Base-by-base conservation (phyloP, 345 rosid species). In the Boechera retrofracta region DNA sequence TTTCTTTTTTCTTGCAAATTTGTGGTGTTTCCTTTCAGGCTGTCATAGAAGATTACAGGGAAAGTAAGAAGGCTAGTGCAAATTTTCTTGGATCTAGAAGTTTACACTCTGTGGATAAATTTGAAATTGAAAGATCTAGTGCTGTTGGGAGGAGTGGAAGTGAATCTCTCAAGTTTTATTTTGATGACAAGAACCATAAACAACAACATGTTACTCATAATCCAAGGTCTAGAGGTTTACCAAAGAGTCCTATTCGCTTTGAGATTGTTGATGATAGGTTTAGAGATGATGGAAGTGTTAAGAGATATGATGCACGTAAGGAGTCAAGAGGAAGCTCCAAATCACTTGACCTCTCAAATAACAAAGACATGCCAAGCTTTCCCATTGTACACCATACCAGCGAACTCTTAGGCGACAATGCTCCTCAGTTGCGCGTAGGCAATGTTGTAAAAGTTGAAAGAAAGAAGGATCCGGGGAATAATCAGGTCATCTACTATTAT, bases 211-310 rank as follows among this genome's bases (percentile, higher is more conserved):
- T 77, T 35, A 76, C 36, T 31, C 89, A 85, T 39, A 79, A 73
- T 78, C 67, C 88, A 63, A 82, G 88, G 74, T 67, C 75, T 54
- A 86, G 87, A 69, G 84, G 84, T 69, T 77, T 58, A 61, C 88
- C 68, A 69, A 89, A 62, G 76, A 84, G 71, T 78, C 85, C 94
- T 80, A 80, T 73, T 56, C 86, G 82, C n/a, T 86, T 89, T 69
- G 99, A 92, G 85, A 81, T 94, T 80, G 97, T 89, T 39, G 97
- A 93, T 77, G 91, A 89, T 65, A 83, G 98, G 77, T 75, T 83
- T 79, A 86, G 94, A 71, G 94, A 92, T 26, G 89, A 83, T 32
- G 70, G 67, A 26, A 67, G 82, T 45, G 70, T 81, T 54, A 84
- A 82, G 77, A 81, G 78, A 67, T 67, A 80, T 69, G 79, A 63